These are phyloP conservation scores for Fomes fomentarius DNA, from an alignment of 1,284 basidiomycete genomes.

Conservation along the genomic window DNA sequence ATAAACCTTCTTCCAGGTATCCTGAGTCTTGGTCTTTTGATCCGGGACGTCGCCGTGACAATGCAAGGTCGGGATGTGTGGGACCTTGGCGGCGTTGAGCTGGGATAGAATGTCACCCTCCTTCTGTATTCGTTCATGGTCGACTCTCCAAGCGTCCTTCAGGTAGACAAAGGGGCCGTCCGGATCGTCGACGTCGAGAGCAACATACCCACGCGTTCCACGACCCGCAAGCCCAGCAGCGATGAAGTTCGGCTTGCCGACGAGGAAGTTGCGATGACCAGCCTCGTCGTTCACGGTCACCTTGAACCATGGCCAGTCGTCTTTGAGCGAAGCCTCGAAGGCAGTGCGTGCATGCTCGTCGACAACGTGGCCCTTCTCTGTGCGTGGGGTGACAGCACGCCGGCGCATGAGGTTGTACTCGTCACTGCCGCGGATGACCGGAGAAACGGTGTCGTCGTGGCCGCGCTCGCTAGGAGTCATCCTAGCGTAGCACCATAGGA, in stretches of 20 bases:
- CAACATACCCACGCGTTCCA: slow-evolving; percentile 8
- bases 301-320: background rate
- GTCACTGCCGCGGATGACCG: background rate
- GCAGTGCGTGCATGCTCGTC: background rate
- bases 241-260: too few relatives aligned
- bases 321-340: background rate
- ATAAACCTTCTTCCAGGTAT: too few relatives aligned
- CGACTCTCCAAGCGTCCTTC: slow-evolving; percentile 11
- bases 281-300: background rate
- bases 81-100: background rate
- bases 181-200: background rate
- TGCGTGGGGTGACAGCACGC: background rate
- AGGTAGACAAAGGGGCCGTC: slow-evolving; percentile 1
- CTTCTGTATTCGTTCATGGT: background rate
- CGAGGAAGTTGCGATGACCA: background rate
- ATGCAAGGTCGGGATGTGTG: background rate
- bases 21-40: background rate
- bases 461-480: background rate
- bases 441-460: background rate
- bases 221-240: too few relatives aligned
- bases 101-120: slow-evolving; percentile 1
- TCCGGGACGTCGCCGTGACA: slow-evolving; percentile 1
- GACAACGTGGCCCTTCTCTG: background rate
- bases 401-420: background rate
- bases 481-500: background rate